Conservation (phyloP, 768 basidiomycete genomes). For the Pluteus cervinus region DNA sequence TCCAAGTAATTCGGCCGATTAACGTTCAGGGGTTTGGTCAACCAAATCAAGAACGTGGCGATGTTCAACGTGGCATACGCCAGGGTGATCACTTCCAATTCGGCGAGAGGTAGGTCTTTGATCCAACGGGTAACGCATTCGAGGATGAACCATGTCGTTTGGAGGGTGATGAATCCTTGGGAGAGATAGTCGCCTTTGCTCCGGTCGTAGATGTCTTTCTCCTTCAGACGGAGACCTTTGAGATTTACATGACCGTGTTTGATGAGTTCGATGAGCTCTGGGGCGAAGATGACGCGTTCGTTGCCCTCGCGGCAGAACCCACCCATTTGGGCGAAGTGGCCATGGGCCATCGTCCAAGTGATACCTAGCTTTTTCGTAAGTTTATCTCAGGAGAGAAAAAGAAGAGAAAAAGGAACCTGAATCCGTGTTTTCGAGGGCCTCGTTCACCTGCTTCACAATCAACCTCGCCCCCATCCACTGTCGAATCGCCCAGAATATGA, state of each 20-base stretch:
- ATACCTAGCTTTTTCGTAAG: too few relatives aligned
- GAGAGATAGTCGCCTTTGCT: conserved; percentile 25
- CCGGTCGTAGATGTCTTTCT: conserved; percentile 19
- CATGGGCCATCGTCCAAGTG: conserved; percentile 19
- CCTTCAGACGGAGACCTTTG: conserved; percentile 2
- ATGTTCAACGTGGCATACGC: conserved; percentile 22
- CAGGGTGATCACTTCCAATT: conserved; percentile 26
- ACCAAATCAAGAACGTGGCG: conserved; percentile 24
- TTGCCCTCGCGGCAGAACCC: conserved; percentile 15
- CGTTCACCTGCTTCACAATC: too few relatives aligned
- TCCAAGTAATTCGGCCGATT: too few relatives aligned
- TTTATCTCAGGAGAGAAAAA: too few relatives aligned
- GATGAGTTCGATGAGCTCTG: too few relatives aligned
- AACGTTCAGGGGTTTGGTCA: conserved; percentile 25
- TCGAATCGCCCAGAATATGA: too few relatives aligned
- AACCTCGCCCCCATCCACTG: too few relatives aligned
- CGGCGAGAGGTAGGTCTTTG: conserved; percentile 18
- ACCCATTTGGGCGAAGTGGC: conserved; percentile 21
- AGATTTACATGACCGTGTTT: too few relatives aligned
- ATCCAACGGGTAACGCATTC: conserved; percentile 17
- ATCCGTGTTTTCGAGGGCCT: too few relatives aligned
- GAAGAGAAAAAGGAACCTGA: too few relatives aligned
- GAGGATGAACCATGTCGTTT: conserved; percentile 25
- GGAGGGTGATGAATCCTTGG: conserved; percentile 22
- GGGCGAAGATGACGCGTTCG: too few relatives aligned